Evolutionary conservation across 192 early-diverging fungal genomes (phyloP).

Genomic region (Coemansia sp.): DNA sequence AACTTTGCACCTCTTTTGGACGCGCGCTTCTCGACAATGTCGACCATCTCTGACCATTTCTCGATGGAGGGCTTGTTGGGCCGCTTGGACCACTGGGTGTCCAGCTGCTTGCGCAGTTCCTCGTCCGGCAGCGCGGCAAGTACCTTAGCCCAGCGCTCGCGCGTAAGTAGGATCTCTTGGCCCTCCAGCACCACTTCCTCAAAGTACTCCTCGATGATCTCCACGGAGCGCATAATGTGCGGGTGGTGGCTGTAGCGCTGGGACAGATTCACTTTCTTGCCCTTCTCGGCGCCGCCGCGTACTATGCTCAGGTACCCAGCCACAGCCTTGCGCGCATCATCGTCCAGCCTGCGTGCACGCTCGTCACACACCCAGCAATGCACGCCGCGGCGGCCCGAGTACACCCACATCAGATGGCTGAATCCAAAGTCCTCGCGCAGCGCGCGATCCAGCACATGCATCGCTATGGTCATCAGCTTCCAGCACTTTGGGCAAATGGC

Average conservation of each 20-base stretch:
- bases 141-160: slow-evolving; percentile 74
- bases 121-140: slow-evolving; percentile 79
- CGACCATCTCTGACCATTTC: slow-evolving; percentile 56
- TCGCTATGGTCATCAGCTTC: slow-evolving; percentile 91
- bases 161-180: slow-evolving; percentile 70
- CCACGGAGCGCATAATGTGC: slow-evolving; percentile 56
- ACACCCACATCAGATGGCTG: slow-evolving; percentile 91
- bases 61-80: slow-evolving; percentile 41
- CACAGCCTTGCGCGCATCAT: slow-evolving; percentile 79
- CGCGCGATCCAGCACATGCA: slow-evolving; percentile 81
- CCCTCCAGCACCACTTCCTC: slow-evolving; percentile 66
- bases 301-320: slow-evolving; percentile 82
- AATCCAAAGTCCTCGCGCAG: slow-evolving; percentile 95
- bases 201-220: slow-evolving; percentile 76
- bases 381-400: slow-evolving; percentile 93
- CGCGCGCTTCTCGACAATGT: slow-evolving; percentile 41
- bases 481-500: slow-evolving; percentile 90
- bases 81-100: slow-evolving; percentile 44
- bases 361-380: slow-evolving; percentile 99
- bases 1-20: slow-evolving; percentile 37
- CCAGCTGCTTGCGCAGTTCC: slow-evolving; percentile 47
- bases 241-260: slow-evolving; percentile 66
- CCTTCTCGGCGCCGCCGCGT: slow-evolving; percentile 74
- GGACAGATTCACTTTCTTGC: slow-evolving; percentile 73
- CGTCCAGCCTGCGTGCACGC: slow-evolving; percentile 74